Evolutionary conservation across 192 early-diverging fungal species (phyloP).

Genomic region (Coemansia reversa): DNA sequence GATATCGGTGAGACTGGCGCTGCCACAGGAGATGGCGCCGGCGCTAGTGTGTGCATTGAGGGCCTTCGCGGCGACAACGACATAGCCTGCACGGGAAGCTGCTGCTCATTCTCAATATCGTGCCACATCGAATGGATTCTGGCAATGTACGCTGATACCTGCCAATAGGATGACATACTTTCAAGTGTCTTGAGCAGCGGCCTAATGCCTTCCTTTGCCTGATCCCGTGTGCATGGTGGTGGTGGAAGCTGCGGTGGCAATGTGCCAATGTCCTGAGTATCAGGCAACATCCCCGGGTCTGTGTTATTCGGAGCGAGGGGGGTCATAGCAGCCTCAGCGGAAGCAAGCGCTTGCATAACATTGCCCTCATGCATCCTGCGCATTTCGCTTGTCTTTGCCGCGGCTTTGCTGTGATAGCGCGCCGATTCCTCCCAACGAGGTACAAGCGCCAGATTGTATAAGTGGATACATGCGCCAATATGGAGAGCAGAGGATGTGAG

Average conservation of each 20-base stretch:
- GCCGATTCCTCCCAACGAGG: conserved; percentile 39
- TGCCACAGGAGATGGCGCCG: conserved; percentile 3
- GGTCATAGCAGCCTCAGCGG: conserved; percentile 5
- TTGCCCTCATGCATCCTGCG: conserved; percentile 10
- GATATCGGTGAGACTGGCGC: neutral
- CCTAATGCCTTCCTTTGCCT: conserved; percentile 42
- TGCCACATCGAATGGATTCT: conserved; percentile 37
- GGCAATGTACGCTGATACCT: conserved; percentile 27
- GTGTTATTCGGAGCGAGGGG: conserved; percentile 4
- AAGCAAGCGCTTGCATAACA: neutral
- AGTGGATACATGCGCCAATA: conserved; percentile 35
- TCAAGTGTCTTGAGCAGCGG: conserved; percentile 42
- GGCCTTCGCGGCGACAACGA: conserved; percentile 12
- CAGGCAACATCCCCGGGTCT: conserved; percentile 29
- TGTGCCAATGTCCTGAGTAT: conserved; percentile 23
- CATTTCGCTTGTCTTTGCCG: conserved; percentile 22
- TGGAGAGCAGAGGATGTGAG: conserved; percentile 33
- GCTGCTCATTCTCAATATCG: conserved; percentile 30
- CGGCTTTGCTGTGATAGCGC: conserved; percentile 21
- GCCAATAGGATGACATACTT: conserved; percentile 39
- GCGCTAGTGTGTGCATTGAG: neutral
- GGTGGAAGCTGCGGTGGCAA: conserved; percentile 36
- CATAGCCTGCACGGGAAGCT: conserved; percentile 8
- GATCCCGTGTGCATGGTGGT: conserved; percentile 37
- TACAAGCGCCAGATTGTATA: conserved; percentile 35